Base-by-base conservation (phyloP, 2,329 filamentous ascomycete species). In the Pleurostoma richardsiae region DNA sequence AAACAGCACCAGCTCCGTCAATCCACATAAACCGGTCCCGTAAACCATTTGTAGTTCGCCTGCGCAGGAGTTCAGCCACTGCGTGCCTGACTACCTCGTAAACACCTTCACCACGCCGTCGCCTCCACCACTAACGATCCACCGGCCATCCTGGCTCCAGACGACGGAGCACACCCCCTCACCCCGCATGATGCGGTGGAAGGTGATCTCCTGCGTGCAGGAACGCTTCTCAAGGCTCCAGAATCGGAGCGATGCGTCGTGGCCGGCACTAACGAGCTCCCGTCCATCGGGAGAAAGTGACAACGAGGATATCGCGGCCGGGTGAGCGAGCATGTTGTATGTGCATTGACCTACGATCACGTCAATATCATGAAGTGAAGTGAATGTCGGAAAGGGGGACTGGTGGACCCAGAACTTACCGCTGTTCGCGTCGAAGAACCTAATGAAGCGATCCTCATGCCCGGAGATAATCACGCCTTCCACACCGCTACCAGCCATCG, bases 391-490 rank as follows among this genome's bases (percentile, higher is more conserved):
- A 27, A 31, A 42, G n/a, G 29, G 10, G 29, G 29, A 27, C 19
- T 11, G 28, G 27, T 19, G 5, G 6, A 29, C 41, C 39, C 26
- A 39, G 31, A 39, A 81, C 88, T 69, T 86, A 97, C 94, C 94
- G 70, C 90, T 96, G 63, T 99, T 97, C 52, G 94, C 94, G 74
- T 99, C 94, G 65, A 96, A 99, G 76, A 99, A 96, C 55, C 92
- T 80, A 57, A 99, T 90, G 60, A 90, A 96, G 57, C 88, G 85
- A 70, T 99, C 94, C 72, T 99, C 94, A 63, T 99, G 92, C 54
- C 94, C 94, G 51, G 88, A 95, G 54, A 99, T 96, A 49, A 99
- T 88, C 27, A 95, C 88, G 10, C 94, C 94, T 66, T 96, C 91
- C 1, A 96, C 84, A 31, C 87, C 87, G 47, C 86, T 89, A 44